Percentiles rank a stretch among this genome's conserved stretches.
These are phyloP conservation scores for Penicillium sp. DNA, from an alignment of 2,329 filamentous ascomycete genomes.

Conservation along the genomic window DNA sequence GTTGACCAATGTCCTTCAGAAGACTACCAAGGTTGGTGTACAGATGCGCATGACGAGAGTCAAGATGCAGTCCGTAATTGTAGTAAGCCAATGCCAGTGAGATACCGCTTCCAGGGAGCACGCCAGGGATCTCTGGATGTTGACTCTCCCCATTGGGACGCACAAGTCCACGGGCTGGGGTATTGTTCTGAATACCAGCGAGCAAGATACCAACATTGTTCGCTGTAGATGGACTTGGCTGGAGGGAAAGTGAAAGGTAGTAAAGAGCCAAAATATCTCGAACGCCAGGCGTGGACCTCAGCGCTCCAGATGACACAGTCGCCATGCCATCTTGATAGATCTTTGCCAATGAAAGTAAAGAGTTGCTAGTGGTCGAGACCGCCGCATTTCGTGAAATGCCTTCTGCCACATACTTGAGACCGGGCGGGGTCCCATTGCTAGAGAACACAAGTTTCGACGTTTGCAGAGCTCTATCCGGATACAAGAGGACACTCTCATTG, in stretches of 20 bases:
- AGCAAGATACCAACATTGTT: slow-evolving; percentile 97
- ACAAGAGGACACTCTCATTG: slow-evolving; percentile 69
- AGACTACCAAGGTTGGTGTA: slow-evolving; percentile 96
- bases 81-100: slow-evolving; percentile 90
- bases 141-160: slow-evolving; percentile 38
- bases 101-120: slow-evolving; percentile 80
- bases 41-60: slow-evolving; percentile 86
- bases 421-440: slow-evolving; percentile 69
- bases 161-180: slow-evolving; percentile 40
- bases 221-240: slow-evolving; percentile 93
- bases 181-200: slow-evolving; percentile 79
- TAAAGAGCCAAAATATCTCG: slow-evolving; percentile 92
- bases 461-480: slow-evolving; percentile 77
- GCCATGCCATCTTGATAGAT: slow-evolving; percentile 97
- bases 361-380: slow-evolving; percentile 92
- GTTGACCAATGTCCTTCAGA: slow-evolving; percentile 91
- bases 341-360: slow-evolving; percentile 90
- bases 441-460: slow-evolving; percentile 82
- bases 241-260: slow-evolving; percentile 88
- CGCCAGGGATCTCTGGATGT: slow-evolving; percentile 65
- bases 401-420: slow-evolving; percentile 69
- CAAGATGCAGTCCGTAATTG: slow-evolving; percentile 84
- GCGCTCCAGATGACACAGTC: slow-evolving; percentile 58
- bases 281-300: slow-evolving; percentile 69
- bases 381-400: slow-evolving; percentile 73